Evolutionary conservation across 768 basidiomycete genomes (phyloP), one percentile per base, ranked within the genome.

Genomic region (Agaricus bisporus): DNA sequence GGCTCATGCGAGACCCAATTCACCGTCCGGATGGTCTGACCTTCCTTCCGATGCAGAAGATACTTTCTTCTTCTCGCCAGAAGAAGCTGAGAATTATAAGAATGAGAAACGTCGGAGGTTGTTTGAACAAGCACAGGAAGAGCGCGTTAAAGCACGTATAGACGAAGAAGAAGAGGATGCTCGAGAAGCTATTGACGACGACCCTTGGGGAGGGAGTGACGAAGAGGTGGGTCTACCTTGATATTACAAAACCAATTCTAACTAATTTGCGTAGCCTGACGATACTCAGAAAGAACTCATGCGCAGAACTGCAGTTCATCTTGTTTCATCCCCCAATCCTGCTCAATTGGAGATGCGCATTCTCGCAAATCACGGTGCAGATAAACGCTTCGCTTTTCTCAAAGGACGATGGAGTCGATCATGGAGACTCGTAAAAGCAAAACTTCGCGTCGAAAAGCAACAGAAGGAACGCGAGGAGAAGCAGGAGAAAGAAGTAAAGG

Each of bases 291-390:
- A 65, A 46, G 77, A 79, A 3, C 73, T 94, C 10, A 93, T 97
- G 83, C 68, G 71, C 10, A 80, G 85, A 49, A 95, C 92, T 0
- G 88, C 88, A 0, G 58, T 64, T 11, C 88, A 91, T 56, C 68
- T 95, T 29, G 63, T 77, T 22, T 68, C 80, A 6, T 87, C 91
- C 1, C 81, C 85, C 1, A 92, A 94, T 61, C 79, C 89, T 14
- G 80, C 84, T 0, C 83, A 92, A 58, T 75, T 95, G 20, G 91
- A 94, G 66, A 83, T 93, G 77, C 81, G 92, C 5, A 93, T 97
- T 60, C 72, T 95, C 14, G 85, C 93, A 9, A 92, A 95, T 60
- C 80, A 95, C 61, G 86, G 90, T 0, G 70, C 74, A 11, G 91
- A 95, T 64, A 70, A 73, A 42, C 78, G 88, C 5, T 95, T 97